Conservation (phyloP, 164 flowering plant species). For the Aristolochia contorta region DNA sequence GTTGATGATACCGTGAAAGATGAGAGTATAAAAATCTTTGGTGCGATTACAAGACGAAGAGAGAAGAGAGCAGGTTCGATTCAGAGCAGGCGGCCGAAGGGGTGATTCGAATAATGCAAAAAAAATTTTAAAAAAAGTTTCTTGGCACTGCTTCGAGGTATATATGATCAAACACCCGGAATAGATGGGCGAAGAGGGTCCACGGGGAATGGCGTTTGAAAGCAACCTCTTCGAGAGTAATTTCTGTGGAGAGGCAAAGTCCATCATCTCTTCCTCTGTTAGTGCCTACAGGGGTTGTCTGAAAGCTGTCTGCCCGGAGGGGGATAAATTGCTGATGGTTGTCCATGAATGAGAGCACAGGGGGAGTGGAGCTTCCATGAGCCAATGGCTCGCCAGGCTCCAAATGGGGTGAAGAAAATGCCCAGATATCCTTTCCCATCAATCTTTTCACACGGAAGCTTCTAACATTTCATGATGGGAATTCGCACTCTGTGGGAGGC, state of each 20-base stretch:
- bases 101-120: too few species aligned
- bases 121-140: too few species aligned
- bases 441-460: constrained; percentile 19
- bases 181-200: background rate
- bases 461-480: constrained; percentile 11
- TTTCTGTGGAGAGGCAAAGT: background rate
- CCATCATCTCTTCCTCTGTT: constrained; percentile 15
- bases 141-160: too few species aligned
- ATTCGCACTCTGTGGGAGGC: constrained; percentile 7
- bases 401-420: constrained; percentile 10
- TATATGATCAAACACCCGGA: too few species aligned
- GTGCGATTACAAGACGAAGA: too few species aligned
- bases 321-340: constrained; percentile 10
- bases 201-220: background rate
- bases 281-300: constrained; percentile 19
- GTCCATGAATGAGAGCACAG: constrained; percentile 10
- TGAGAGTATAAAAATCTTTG: too few species aligned
- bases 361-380: constrained; percentile 9
- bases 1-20: too few species aligned
- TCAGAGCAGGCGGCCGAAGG: too few species aligned
- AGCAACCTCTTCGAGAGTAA: constrained; percentile 1
- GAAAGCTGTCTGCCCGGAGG: constrained; percentile 23
- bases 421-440: constrained; percentile 19
- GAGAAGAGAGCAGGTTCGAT: too few species aligned
- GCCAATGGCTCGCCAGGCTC: constrained; percentile 9